Evolutionary conservation across 2,329 filamentous ascomycete genomes (phyloP).

Genomic region (Metarhizium sp.): DNA sequence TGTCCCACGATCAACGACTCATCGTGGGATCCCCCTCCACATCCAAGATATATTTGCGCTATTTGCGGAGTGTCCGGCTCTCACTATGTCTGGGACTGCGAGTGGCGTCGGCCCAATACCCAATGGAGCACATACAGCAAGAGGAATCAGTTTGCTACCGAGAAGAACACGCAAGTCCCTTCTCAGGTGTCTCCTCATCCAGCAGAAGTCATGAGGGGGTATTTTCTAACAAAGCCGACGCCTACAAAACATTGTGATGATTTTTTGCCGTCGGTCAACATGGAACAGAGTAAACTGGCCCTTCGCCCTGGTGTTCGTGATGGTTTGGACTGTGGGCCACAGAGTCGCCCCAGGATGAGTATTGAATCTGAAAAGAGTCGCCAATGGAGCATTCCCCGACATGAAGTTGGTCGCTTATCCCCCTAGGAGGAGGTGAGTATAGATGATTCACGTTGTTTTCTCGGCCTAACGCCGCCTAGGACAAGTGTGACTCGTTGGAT

Average conservation of each 20-base stretch:
- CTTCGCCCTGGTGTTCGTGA: too few relatives aligned
- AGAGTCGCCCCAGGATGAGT: background rate
- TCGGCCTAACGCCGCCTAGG: background rate
- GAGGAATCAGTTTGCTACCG: background rate
- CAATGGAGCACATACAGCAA: background rate
- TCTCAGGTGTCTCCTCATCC: background rate
- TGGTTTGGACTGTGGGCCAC: too few relatives aligned
- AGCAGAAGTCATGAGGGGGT: background rate
- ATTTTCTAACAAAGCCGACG: background rate
- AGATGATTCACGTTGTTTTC: background rate
- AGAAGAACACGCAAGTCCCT: background rate
- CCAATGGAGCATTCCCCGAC: background rate
- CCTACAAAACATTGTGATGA: background rate
- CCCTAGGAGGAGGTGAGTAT: background rate
- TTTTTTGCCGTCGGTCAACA: background rate
- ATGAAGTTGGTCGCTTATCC: background rate
- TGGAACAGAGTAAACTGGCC: too few relatives aligned
- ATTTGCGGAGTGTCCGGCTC: background rate
- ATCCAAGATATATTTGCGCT: constrained; percentile 2
- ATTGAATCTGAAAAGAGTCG: background rate
- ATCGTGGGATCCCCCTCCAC: background rate
- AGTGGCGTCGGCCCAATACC: background rate
- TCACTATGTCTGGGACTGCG: constrained; percentile 6
- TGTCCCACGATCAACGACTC: background rate
- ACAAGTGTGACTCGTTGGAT: background rate